Evolutionary conservation across 2,329 filamentous ascomycete species (phyloP).

Genomic region (Botrytis fragariae): DNA sequence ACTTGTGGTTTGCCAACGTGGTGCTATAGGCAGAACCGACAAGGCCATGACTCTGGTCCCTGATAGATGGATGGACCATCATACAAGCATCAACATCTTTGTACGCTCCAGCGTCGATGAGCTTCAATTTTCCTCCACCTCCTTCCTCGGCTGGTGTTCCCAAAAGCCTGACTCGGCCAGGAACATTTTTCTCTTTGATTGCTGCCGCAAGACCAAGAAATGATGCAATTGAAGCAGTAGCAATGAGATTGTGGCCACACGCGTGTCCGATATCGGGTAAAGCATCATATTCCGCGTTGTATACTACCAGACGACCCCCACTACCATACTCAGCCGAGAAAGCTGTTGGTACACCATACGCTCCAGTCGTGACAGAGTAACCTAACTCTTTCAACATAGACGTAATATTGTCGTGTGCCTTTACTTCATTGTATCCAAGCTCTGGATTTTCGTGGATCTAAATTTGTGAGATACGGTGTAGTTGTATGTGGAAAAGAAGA

Average conservation of each 20-base stretch:
- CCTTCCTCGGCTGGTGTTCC: conserved; percentile 36
- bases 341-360: conserved; percentile 51
- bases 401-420: conserved; percentile 51
- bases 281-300: conserved; percentile 50
- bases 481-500: not conserved
- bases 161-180: conserved; percentile 37
- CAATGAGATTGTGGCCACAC: conserved; percentile 46
- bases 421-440: conserved; percentile 49
- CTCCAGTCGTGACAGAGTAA: conserved; percentile 47
- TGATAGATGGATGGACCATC: conserved; percentile 41
- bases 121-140: conserved; percentile 42
- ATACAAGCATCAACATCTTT: conserved; percentile 40
- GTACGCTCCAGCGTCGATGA: conserved; percentile 46
- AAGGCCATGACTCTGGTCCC: not conserved
- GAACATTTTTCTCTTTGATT: conserved; percentile 27
- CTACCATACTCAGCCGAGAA: conserved; percentile 47
- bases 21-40: conserved; percentile 21
- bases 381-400: conserved; percentile 45
- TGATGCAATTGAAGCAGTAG: conserved; percentile 40
- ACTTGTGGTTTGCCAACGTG: conserved; percentile 25
- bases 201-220: conserved; percentile 39
- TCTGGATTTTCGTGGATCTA: conserved; percentile 50
- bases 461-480: not conserved
- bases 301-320: conserved; percentile 45
- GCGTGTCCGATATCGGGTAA: conserved; percentile 44